These are phyloP conservation scores for Castanea sativa DNA, from an alignment of 306 rosid genomes.

Conservation along the genomic window DNA sequence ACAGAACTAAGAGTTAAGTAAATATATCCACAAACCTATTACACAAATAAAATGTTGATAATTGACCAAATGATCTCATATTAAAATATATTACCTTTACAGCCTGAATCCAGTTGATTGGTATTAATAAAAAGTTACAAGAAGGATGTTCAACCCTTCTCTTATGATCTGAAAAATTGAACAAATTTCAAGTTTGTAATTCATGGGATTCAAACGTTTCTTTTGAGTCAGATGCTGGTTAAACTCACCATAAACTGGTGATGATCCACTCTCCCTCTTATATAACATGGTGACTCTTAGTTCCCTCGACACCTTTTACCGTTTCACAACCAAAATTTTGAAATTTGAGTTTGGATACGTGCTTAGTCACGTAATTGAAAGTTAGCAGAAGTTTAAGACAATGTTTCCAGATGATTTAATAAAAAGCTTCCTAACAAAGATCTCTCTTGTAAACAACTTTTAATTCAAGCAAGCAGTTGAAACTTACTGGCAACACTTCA, in stretches of 20 bases:
- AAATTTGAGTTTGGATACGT: neutral
- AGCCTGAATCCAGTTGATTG: neutral
- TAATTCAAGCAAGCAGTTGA: slow-evolving; percentile 23
- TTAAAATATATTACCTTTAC: neutral
- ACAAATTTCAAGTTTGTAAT: neutral
- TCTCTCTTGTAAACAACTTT: neutral
- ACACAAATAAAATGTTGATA: neutral
- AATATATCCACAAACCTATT: neutral
- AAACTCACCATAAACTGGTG: neutral
- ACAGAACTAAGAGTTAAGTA: neutral
- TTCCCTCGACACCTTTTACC: neutral
- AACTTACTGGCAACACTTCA: slow-evolving; percentile 86
- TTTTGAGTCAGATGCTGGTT: neutral
- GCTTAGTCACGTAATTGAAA: neutral
- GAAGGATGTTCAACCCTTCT: neutral
- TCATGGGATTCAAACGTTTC: neutral
- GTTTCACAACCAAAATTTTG: neutral
- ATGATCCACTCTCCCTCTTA: neutral
- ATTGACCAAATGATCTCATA: neutral
- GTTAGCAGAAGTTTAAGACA: neutral
- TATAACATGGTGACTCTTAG: neutral
- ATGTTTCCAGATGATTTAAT: neutral
- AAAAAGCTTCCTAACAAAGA: neutral
- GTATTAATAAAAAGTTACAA: neutral
- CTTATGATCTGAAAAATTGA: neutral